Evolutionary conservation across 441 rosid species (phyloP).

Genomic region (Jatropha multifida): DNA sequence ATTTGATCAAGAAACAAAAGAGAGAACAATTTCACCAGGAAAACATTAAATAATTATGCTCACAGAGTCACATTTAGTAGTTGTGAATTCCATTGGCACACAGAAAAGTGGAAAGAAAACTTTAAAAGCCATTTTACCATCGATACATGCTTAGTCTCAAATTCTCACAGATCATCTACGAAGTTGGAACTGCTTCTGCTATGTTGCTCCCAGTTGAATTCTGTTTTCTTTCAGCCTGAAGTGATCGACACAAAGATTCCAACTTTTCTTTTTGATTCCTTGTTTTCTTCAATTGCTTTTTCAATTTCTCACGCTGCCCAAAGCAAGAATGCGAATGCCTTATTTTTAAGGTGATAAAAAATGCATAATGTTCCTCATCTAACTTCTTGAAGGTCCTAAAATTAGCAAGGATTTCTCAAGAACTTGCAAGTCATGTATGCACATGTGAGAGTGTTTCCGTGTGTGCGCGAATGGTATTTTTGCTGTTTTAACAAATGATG

Average conservation of each 20-base stretch:
- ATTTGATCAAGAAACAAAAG: neutral
- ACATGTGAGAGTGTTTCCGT: neutral
- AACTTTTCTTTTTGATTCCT: constrained; percentile 93
- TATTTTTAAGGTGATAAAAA: neutral
- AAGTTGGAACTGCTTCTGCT: constrained; percentile 26
- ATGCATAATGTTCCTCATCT: neutral
- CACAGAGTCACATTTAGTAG: neutral
- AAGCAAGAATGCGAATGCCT: constrained; percentile 8
- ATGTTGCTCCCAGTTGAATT: constrained; percentile 29
- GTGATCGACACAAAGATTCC: constrained; percentile 87
- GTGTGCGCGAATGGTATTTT: neutral
- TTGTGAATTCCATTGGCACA: neutral
- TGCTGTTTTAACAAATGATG: neutral
- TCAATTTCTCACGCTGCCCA: constrained; percentile 70
- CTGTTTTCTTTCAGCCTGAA: constrained; percentile 89
- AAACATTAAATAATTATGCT: constrained; percentile 21
- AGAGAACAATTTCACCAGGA: constrained; percentile 11
- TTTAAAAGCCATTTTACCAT: neutral
- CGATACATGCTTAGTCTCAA: neutral
- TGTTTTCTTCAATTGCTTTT: constrained; percentile 78
- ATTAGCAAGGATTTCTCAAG: neutral
- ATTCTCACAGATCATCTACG: constrained; percentile 4
- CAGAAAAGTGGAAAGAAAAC: neutral
- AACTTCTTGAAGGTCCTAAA: neutral
- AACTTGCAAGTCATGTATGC: neutral